Evolutionary conservation across 768 basidiomycete species (phyloP), one percentile per base, ranked within the genome.

Genomic region (Calvatia gigantea): DNA sequence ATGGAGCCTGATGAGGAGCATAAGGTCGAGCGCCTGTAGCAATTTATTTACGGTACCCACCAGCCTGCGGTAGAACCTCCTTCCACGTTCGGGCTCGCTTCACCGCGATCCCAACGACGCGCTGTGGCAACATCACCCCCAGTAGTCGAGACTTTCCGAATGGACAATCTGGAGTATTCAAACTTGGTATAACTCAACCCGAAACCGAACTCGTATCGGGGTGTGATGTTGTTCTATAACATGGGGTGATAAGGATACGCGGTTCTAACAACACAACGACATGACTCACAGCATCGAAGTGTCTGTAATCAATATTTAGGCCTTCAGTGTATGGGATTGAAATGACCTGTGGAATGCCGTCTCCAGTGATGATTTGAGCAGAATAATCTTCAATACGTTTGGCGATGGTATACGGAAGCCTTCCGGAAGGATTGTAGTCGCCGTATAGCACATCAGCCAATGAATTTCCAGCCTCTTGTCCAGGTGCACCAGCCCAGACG

Each of bases 171-270:
- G 39, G 76, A 82, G 67, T 92, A 95, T 29, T 79, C 69, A 68
- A 95, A 98, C 2, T 71, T 79, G 35, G 94, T 88, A 73, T 97
- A 98, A 54, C 85, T 89, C 64, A 95, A 67, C 0, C 94, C 94
- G 65, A 85, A 95, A 4, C 94, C 94, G 67, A 98, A 98, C 64
- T 91, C 90, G 64, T 84, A 93, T 33, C 89, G 87, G 3, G 91
- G 91, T 0, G 76, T 77, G 59, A 92, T 90, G 58, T 85, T 80
- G 68, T 81, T 73, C 81, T 87, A 31, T 28, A 51, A 44, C n/a
- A n/a, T n/a, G n/a, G n/a, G n/a, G 14, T 31, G 68, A 32, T 29
- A 14, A 31, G 19, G 59, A 48, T 47, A 45, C 35, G n/a, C 6
- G 12, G 14, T n/a, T n/a, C 7, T 7, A 29, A 44, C 15, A 21